These are phyloP conservation scores for Clohesyomyces aquaticus DNA, from an alignment of 495 filamentous ascomycete genomes.

Conservation along the genomic window DNA sequence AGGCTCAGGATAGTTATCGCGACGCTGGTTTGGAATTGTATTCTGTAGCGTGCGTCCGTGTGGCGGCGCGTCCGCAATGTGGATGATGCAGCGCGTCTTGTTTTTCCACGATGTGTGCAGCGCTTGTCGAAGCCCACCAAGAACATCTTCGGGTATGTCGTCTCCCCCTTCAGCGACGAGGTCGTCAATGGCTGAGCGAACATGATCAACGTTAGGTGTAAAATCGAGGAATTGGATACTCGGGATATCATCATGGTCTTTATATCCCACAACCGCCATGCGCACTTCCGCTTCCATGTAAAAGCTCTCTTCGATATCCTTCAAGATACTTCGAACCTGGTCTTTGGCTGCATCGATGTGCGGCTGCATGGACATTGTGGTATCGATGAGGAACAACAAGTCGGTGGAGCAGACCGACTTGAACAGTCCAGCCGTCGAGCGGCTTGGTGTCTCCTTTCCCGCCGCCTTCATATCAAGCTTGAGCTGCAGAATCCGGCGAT, in stretches of 20 bases:
- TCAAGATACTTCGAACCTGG: constrained; percentile 46
- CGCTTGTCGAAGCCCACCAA: constrained; percentile 43
- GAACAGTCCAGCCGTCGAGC: constrained; percentile 41
- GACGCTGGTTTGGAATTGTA: background rate
- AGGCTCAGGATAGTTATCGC: constrained; percentile 39
- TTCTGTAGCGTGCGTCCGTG: constrained; percentile 44
- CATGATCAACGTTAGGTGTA: constrained; percentile 37
- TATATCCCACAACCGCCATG: constrained; percentile 48
- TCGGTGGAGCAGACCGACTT: constrained; percentile 47
- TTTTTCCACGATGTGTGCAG: constrained; percentile 44
- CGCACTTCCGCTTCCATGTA: constrained; percentile 45
- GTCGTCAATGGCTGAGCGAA: constrained; percentile 31
- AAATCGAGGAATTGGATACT: constrained; percentile 49
- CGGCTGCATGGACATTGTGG: constrained; percentile 44
- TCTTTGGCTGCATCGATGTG: constrained; percentile 47
- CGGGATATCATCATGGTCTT: constrained; percentile 44
- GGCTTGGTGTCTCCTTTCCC: constrained; percentile 14
- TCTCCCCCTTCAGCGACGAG: constrained; percentile 41
- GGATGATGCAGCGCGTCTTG: constrained; percentile 48
- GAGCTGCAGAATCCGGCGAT: constrained; percentile 39
- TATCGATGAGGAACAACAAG: constrained; percentile 50
- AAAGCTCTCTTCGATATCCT: constrained; percentile 45
- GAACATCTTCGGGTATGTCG: constrained; percentile 47
- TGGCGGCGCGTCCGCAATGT: constrained; percentile 48
- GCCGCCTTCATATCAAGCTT: constrained; percentile 35